These are phyloP conservation scores for Staphylotrichum longicolle DNA, from an alignment of 495 filamentous ascomycete genomes.

Conservation along the genomic window DNA sequence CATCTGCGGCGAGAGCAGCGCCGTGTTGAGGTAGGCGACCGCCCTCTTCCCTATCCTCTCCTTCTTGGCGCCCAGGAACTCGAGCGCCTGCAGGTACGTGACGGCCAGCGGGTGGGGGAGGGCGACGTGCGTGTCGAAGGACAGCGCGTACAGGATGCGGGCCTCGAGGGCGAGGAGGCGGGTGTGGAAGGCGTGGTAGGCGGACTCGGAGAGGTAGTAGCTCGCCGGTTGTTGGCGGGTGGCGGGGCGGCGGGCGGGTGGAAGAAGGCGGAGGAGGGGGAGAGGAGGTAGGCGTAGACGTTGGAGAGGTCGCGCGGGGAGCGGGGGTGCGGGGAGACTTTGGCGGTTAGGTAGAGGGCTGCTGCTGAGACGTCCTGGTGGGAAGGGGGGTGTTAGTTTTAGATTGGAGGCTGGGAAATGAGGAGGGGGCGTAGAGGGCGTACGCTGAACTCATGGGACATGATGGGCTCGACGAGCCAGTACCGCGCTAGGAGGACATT, in stretches of 20 bases:
- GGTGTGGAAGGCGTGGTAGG: conserved; percentile 60
- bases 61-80: conserved; percentile 45
- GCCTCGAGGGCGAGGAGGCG: conserved; percentile 69
- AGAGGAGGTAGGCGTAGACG: conserved; percentile 79
- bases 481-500: conserved; percentile 86
- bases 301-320: conserved; percentile 77
- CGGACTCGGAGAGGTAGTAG: conserved; percentile 72
- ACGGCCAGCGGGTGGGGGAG: conserved; percentile 85
- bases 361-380: conserved; percentile 76
- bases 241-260: conserved; percentile 39
- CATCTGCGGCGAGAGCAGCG: conserved; percentile 80
- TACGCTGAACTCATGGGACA: conserved; percentile 50
- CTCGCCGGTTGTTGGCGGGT: conserved; percentile 47
- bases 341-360: conserved; percentile 76
- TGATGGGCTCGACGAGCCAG: conserved; percentile 60
- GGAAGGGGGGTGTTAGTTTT: conserved; percentile 14
- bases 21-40: conserved; percentile 76
- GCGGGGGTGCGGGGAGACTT: conserved; percentile 73
- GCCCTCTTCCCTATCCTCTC: conserved; percentile 57
- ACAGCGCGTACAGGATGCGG: conserved; percentile 67
- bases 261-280: conserved; percentile 61
- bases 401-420: neutral
- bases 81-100: conserved; percentile 89
- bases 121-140: conserved; percentile 79
- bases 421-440: neutral